Evolutionary conservation across 2,329 filamentous ascomycete genomes (phyloP).

Genomic region (Orbilia blumenaviensis): DNA sequence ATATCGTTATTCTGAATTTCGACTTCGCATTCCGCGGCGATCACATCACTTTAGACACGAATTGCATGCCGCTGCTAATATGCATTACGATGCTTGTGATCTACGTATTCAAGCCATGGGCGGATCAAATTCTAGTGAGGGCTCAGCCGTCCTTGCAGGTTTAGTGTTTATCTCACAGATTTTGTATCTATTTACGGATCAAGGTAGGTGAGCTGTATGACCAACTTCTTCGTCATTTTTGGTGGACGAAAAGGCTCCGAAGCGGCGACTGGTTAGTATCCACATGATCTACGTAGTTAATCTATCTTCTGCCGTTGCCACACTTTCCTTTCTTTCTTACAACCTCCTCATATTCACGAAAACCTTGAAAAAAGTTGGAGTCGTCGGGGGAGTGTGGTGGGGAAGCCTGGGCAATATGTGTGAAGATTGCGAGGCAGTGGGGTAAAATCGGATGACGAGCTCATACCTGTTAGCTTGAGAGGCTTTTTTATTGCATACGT

Average conservation of each 20-base stretch:
- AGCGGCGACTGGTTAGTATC: not conserved
- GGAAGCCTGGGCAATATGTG: constrained; percentile 6
- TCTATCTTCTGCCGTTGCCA: constrained; percentile 17
- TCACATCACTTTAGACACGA: constrained; percentile 8
- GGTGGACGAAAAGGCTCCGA: not conserved
- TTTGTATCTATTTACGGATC: not conserved
- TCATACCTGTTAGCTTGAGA: not conserved
- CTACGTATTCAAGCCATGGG: not conserved
- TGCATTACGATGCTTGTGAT: constrained; percentile 7
- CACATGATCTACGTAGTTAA: not conserved
- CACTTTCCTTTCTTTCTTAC: not conserved
- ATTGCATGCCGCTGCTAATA: constrained; percentile 14
- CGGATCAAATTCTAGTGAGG: not conserved
- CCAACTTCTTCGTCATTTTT: not conserved
- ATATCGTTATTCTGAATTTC: constrained; percentile 3
- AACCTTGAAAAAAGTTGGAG: not conserved
- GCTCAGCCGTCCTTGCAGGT: not conserved
- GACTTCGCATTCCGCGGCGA: not conserved
- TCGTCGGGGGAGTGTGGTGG: constrained; percentile 25
- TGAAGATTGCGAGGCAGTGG: not conserved
- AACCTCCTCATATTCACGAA: not conserved
- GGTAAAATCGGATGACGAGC: constrained; percentile 2
- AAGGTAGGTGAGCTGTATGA: not conserved
- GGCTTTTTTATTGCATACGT: not conserved
- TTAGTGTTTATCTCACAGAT: too few species aligned